Evolutionary conservation across 2,329 filamentous ascomycete genomes (phyloP).

Genomic region (Zymoseptoria pseudotritici): DNA sequence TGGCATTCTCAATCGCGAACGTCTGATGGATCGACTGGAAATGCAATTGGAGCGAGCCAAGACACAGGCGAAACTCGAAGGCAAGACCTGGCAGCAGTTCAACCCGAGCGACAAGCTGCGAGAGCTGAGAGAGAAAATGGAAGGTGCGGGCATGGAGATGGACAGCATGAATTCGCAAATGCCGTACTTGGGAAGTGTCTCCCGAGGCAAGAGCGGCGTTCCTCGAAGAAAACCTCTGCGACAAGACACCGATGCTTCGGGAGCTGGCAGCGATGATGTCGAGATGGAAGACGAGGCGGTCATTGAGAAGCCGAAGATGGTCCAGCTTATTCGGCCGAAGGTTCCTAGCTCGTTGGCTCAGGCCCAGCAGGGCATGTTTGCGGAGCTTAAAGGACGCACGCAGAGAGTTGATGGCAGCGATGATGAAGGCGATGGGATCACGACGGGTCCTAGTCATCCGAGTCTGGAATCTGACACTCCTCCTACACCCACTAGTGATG

Average conservation of each 20-base stretch:
- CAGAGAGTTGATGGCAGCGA: conserved; percentile 67
- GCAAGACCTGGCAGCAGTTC: conserved; percentile 75
- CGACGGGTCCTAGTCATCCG: conserved; percentile 67
- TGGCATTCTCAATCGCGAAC: conserved; percentile 87
- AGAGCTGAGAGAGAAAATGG: conserved; percentile 92
- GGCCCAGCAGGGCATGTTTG: conserved; percentile 50
- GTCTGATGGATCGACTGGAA: conserved; percentile 85
- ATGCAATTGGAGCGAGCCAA: conserved; percentile 95
- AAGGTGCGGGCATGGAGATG: conserved; percentile 45
- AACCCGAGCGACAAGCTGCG: conserved; percentile 87
- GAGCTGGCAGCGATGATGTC: conserved; percentile 27
- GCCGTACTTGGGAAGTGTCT: conserved; percentile 53
- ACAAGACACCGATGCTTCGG: conserved; percentile 15
- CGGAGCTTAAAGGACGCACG: conserved; percentile 69
- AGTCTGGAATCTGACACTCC: conserved; percentile 66
- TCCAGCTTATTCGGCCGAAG: conserved; percentile 69
- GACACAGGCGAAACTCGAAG: conserved; percentile 95
- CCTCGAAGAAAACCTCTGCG: conserved; percentile 27
- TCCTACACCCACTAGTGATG: conserved; percentile 54
- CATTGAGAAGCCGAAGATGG: conserved; percentile 70
- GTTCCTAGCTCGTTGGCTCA: conserved; percentile 53
- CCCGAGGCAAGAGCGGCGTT: conserved; percentile 35
- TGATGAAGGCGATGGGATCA: conserved; percentile 63
- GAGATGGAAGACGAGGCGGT: conserved; percentile 54
- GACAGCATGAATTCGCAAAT: conserved; percentile 48